Base-by-base conservation (phyloP, 2,329 filamentous ascomycete genomes). In the Ceratocystis alfenasii region DNA sequence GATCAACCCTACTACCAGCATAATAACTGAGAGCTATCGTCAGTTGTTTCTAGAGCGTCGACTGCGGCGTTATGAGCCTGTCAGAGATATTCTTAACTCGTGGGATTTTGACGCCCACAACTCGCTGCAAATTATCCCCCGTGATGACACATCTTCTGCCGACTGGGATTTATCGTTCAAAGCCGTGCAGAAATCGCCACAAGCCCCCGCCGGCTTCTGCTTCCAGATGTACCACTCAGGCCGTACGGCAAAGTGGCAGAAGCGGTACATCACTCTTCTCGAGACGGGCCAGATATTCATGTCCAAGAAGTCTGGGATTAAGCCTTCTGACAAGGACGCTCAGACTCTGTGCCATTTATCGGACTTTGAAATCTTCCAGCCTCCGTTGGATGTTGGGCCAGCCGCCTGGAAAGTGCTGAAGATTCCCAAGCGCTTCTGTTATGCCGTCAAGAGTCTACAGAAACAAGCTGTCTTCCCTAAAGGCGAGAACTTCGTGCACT, bases 361-460 rank as follows among this genome's bases (percentile, higher is more conserved):
- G 1, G 92, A 96, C 75, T 96, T 93, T 74, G 93, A 97, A 72
- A 88, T 96, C 62, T 96, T 96, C 76, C 83, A 81, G 1, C 88
- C 90, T 1, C 90, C 85, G 4, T 15, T 48, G n/a, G 66, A 67
- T 48, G 66, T 67, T 62, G 66, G 66, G n/a, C 62, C 63, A 17
- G 41, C 63, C 6, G 66, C 66, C 20, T 80, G 83, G 46, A 88
- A 87, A 71, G 81, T 84, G 69, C 80, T 96, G 64, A 91, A 87
- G 71, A 87, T 91, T 0, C 93, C 93, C 0, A 95, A 94, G 75
- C 88, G 87, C 72, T 81, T 86, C 70, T 95, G 90, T 76, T 93
- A 89, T 71, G 92, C 90, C 0, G 81, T 97, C 70, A 96, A 96
- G 76, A 95, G 89, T 70, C 91, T 96, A 76, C 87, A 96, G 72